Conservation (phyloP, 257 asterid genomes). For the Nicotiana tabacum region DNA sequence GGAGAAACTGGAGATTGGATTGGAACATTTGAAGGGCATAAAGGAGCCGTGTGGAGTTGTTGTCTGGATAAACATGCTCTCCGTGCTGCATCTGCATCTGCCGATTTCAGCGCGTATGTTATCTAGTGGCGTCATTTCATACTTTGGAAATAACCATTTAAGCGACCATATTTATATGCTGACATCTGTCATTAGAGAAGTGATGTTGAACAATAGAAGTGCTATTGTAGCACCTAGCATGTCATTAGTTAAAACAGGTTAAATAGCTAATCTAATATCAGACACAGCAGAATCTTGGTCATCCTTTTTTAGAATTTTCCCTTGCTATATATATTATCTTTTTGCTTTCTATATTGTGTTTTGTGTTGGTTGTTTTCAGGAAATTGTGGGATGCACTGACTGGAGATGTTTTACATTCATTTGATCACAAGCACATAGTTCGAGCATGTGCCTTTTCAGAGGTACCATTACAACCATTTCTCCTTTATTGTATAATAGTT, state of each 20-base stretch:
- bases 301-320: background rate
- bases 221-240: background rate
- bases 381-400: conserved; percentile 96
- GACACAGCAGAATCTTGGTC: background rate
- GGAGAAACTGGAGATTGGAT: conserved; percentile 99
- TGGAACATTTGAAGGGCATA: conserved; percentile 97
- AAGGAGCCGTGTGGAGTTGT: conserved; percentile 98
- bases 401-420: conserved; percentile 88
- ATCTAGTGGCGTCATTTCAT: background rate
- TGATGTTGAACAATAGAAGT: background rate
- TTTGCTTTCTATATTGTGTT: conserved; percentile 3
- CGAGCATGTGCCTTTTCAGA: conserved; percentile 95
- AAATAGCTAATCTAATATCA: background rate
- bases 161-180: background rate
- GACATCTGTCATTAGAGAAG: background rate
- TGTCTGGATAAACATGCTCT: conserved; percentile 84
- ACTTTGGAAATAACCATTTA: background rate
- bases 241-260: background rate
- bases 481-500: background rate
- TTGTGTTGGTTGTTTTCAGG: conserved; percentile 43
- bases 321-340: background rate
- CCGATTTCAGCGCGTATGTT: conserved; percentile 95
- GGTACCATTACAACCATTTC: conserved; percentile 31
- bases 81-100: conserved; percentile 96
- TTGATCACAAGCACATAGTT: conserved; percentile 97